A percentile compares a stretch with the other conserved stretches of the same genome.
Conservation (phyloP, 2,329 filamentous ascomycete species). For the Mycosphaerella sp. region DNA sequence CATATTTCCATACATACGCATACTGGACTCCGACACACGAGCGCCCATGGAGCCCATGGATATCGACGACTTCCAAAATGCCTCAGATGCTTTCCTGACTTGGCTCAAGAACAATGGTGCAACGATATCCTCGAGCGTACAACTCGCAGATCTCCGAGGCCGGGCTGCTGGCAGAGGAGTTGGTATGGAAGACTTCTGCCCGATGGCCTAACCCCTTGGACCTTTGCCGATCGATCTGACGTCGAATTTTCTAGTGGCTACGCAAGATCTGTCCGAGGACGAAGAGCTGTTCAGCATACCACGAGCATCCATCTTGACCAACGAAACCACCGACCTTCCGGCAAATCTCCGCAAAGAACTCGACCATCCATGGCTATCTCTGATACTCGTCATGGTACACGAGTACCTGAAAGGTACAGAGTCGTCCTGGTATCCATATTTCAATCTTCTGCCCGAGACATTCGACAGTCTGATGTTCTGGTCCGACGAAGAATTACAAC, state of each 20-base stretch:
- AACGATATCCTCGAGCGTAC: conserved; percentile 52
- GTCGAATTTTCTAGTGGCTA: conserved; percentile 54
- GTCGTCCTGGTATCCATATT: conserved; percentile 72
- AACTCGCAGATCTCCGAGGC: conserved; percentile 51
- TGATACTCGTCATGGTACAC: conserved; percentile 76
- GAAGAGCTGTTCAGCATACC: conserved; percentile 77
- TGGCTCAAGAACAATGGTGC: conserved; percentile 53
- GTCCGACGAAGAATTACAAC: conserved; percentile 60
- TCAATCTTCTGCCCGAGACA: conserved; percentile 61
- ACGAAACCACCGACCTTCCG: conserved; percentile 63
- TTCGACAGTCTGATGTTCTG: conserved; percentile 94
- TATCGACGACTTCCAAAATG: conserved; percentile 31
- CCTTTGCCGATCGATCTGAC: conserved; percentile 3
- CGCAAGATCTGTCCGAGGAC: conserved; percentile 61
- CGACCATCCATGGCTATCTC: conserved; percentile 45
- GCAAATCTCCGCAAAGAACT: conserved; percentile 25
- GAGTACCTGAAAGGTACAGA: conserved; percentile 55
- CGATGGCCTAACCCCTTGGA: not conserved
- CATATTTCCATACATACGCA: conserved; percentile 2
- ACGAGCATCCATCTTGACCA: conserved; percentile 61
- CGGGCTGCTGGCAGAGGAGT: conserved; percentile 56
- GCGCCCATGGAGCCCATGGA: conserved; percentile 17
- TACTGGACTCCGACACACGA: conserved; percentile 1
- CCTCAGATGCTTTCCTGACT: conserved; percentile 48
- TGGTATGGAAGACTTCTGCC: conserved; percentile 41